Base-by-base conservation (phyloP, 257 asterid genomes). In the Penstemon davidsonii region DNA sequence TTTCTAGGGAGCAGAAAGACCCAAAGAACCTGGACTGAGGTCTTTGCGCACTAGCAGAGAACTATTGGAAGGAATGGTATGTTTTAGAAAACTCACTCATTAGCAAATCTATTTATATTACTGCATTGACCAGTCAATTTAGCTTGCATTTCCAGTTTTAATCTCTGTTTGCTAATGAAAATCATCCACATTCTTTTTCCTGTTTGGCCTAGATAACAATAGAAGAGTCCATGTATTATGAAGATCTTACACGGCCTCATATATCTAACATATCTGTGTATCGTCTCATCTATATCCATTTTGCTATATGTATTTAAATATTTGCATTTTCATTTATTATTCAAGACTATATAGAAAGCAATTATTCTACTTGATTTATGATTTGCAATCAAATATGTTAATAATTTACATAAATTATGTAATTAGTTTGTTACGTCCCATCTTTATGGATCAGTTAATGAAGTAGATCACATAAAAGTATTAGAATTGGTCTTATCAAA, bases 61-160 rank as follows among this genome's bases (percentile, higher is more conserved):
- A 62, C 99, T 93, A 62, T 68, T 84, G 78, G 87, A 82, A 62
- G 99, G 99, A 81, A 93, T 93, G 99, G 99, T 89, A 75, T 50
- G 88, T 67, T 39, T 19, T 67, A 51, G 39, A 36, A 69, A 18
- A 7, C 66, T 60, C 45, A 56, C 50, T 53, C 43, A 6, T 47
- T 52, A 64, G 53, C 64, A 50, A 38, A 65, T 65, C 7, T 38
- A 38, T n/a, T 33, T 19, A 15, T 62, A 46, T 7, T n/a, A 7
- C 52, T n/a, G 12, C 52, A 52, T 62, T 15, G 53, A 75, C 61
- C 67, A 37, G 12, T 57, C 42, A 53, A 54, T 59, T 64, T 33
- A 33, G 11, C 63, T 66, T 70, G 33, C 33, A 25, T 73, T 61
- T 65, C 38, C 18, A 59, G 46, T 39, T 39, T 4, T 13, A 19